A percentile compares a stretch with the other conserved stretches of the same genome.
Evolutionary conservation across 1,139 yeast species (phyloP).

Genomic region (Sugiyamaella xylanicola): DNA sequence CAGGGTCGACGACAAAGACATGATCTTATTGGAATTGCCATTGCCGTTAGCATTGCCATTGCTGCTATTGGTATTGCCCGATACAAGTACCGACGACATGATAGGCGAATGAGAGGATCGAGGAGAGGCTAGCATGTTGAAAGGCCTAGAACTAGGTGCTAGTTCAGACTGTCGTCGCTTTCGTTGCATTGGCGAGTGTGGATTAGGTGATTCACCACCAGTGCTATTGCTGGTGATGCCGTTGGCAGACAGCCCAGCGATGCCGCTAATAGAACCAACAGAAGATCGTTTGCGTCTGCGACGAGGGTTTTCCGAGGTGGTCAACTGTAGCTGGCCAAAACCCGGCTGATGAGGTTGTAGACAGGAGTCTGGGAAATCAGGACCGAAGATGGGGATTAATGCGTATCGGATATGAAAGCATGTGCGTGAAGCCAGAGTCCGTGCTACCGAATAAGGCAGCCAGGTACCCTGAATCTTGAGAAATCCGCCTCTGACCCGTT

Average conservation of each 20-base stretch:
- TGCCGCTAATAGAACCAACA: constrained; percentile 2
- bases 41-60: background rate
- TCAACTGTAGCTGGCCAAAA: constrained; percentile 52
- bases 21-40: background rate
- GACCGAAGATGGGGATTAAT: constrained; percentile 79
- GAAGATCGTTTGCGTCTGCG: constrained; percentile 31
- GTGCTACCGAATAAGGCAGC: constrained; percentile 76
- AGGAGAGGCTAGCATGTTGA: background rate
- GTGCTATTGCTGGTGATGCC: too few relatives aligned
- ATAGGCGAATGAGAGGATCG: background rate
- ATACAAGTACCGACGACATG: background rate
- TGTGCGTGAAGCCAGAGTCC: constrained; percentile 67
- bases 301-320: constrained; percentile 22
- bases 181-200: background rate
- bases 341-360: constrained; percentile 65
- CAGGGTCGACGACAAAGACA: background rate
- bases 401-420: constrained; percentile 78
- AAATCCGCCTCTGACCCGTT: constrained; percentile 87
- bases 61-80: background rate
- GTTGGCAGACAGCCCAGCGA: constrained; percentile 4
- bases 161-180: constrained; percentile 12
- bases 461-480: constrained; percentile 95
- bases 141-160: background rate
- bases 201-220: background rate
- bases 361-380: constrained; percentile 69